A percentile compares a stretch with the other conserved stretches of the same genome.
These are phyloP conservation scores for Chaetoscypha palmicola DNA, from an alignment of 2,329 filamentous ascomycete genomes.

Conservation along the genomic window DNA sequence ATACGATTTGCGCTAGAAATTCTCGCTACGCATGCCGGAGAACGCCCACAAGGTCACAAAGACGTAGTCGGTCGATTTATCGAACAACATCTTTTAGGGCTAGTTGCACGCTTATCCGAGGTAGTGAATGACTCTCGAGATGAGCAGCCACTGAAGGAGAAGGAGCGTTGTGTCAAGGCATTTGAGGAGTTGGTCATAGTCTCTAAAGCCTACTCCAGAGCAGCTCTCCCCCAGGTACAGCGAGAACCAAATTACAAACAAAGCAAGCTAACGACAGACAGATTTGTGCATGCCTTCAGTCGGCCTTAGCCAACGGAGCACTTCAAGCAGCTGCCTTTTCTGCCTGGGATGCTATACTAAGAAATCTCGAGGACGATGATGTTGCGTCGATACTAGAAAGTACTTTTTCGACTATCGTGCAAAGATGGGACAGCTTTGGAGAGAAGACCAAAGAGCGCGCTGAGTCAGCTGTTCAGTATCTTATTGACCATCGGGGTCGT, in stretches of 20 bases:
- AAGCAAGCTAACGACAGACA: slow-evolving; percentile 31
- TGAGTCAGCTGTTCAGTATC: slow-evolving; percentile 51
- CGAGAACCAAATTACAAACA: neutral
- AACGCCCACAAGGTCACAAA: slow-evolving; percentile 36
- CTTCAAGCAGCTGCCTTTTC: slow-evolving; percentile 74
- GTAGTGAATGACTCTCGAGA: slow-evolving; percentile 62
- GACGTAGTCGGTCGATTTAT: slow-evolving; percentile 68
- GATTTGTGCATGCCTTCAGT: slow-evolving; percentile 89
- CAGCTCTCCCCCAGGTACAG: slow-evolving; percentile 78
- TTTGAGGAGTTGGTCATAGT: slow-evolving; percentile 83
- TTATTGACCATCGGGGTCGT: slow-evolving; percentile 26
- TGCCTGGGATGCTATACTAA: slow-evolving; percentile 77
- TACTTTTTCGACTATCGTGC: slow-evolving; percentile 79
- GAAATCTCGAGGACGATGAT: slow-evolving; percentile 68
- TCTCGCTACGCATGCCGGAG: slow-evolving; percentile 33
- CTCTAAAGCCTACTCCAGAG: slow-evolving; percentile 64
- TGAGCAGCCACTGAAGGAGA: slow-evolving; percentile 56
- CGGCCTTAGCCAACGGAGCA: slow-evolving; percentile 66
- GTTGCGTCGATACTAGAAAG: slow-evolving; percentile 76
- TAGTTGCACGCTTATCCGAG: slow-evolving; percentile 77
- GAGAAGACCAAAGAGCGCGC: slow-evolving; percentile 52
- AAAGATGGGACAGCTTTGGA: slow-evolving; percentile 68
- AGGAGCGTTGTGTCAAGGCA: slow-evolving; percentile 69
- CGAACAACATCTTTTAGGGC: slow-evolving; percentile 74
- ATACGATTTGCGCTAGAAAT: slow-evolving; percentile 32